Evolutionary conservation across 345 rosid species (phyloP).

Genomic region (Streptanthus diversifolius): DNA sequence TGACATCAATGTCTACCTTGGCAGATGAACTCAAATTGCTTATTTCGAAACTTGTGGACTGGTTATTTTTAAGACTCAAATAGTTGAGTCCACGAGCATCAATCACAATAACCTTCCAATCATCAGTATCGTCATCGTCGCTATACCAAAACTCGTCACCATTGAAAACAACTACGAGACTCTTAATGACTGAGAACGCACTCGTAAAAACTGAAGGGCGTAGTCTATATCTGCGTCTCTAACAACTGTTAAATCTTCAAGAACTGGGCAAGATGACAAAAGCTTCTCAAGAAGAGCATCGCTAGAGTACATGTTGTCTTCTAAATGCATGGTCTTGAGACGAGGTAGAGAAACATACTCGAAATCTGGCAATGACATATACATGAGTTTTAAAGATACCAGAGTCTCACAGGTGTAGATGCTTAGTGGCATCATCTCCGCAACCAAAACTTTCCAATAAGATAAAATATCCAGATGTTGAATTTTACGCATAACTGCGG

Average conservation of each 20-base stretch:
- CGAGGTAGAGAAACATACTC: not conserved
- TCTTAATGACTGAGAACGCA: not conserved
- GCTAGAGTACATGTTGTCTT: not conserved
- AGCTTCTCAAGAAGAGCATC: not conserved
- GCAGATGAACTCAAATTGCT: not conserved
- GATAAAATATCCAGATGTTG: not conserved
- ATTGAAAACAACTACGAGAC: not conserved
- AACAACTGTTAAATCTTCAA: not conserved
- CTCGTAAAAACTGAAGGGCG: not conserved
- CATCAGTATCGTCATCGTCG: too few relatives aligned
- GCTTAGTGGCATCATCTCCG: not conserved
- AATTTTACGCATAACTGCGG: not conserved
- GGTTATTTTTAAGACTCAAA: too few relatives aligned
- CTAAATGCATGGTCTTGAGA: not conserved
- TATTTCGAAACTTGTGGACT: too few relatives aligned
- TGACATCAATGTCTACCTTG: not conserved
- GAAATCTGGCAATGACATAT: not conserved
- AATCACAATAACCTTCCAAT: too few relatives aligned
- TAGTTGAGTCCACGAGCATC: not conserved
- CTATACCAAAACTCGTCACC: not conserved
- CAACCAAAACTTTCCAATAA: too few relatives aligned
- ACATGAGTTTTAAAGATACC: not conserved
- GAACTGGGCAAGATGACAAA: conserved; percentile 3
- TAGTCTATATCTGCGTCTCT: not conserved
- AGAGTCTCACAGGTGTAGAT: conserved; percentile 8